These are phyloP conservation scores for Trypanosoma melophagium DNA, from an alignment of 208 protist species.

Conservation along the genomic window DNA sequence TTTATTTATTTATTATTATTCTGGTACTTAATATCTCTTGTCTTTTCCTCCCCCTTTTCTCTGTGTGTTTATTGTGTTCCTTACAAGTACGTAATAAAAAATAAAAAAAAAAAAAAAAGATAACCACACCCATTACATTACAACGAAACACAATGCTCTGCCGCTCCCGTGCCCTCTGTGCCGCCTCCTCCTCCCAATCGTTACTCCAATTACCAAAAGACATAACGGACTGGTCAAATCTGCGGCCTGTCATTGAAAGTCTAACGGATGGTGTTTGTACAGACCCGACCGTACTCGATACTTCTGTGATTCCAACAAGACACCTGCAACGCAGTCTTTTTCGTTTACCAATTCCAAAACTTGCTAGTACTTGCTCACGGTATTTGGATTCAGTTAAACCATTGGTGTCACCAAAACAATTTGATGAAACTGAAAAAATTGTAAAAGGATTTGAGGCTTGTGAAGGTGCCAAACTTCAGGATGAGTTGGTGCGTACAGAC, in stretches of 20 bases:
- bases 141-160: constrained; percentile 12
- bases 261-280: constrained; percentile 15
- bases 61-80: background rate
- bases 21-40: background rate
- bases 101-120: constrained; percentile 1
- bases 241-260: background rate
- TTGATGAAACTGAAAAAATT: constrained; percentile 34
- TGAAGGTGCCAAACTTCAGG: constrained; percentile 58
- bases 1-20: background rate
- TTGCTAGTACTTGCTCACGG: constrained; percentile 45
- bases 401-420: constrained; percentile 50
- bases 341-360: constrained; percentile 66
- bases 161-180: constrained; percentile 12
- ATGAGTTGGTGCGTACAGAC: constrained; percentile 72
- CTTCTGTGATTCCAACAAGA: constrained; percentile 58
- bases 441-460: constrained; percentile 50
- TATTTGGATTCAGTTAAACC: constrained; percentile 60
- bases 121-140: background rate
- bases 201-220: constrained; percentile 10
- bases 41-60: background rate
- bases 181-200: background rate
- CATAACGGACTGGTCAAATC: constrained; percentile 16
- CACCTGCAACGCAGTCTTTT: constrained; percentile 86
- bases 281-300: constrained; percentile 22
- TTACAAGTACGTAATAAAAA: background rate